These are phyloP conservation scores for Lizonia empirigonia DNA, from an alignment of 2,329 filamentous ascomycete genomes.

Conservation along the genomic window DNA sequence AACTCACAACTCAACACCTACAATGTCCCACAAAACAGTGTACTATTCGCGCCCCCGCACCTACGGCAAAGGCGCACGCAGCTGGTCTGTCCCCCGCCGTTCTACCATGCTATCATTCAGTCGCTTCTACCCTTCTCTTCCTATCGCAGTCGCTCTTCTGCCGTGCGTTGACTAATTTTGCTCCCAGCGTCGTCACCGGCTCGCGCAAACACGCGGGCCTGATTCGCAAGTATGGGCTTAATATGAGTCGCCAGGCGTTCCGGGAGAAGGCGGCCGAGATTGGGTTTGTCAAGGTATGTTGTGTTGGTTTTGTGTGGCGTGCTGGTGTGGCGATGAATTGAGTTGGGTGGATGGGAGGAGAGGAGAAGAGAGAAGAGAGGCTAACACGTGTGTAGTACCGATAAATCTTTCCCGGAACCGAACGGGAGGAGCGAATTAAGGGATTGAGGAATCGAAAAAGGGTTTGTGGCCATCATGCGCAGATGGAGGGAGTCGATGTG, in stretches of 20 bases:
- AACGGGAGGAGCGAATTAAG: too few species aligned
- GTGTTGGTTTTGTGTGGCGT: too few species aligned
- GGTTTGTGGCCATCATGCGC: too few species aligned
- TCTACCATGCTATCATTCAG: too few species aligned
- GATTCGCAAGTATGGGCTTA: slow-evolving; percentile 98
- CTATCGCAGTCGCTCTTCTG: too few species aligned
- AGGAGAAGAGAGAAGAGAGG: neutral
- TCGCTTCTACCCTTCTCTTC: slow-evolving; percentile 46
- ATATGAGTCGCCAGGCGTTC: slow-evolving; percentile 74
- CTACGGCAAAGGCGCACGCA: slow-evolving; percentile 93
- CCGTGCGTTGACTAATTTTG: too few species aligned
- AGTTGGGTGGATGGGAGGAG: neutral
- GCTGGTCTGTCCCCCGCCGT: slow-evolving; percentile 66
- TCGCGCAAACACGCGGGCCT: slow-evolving; percentile 71
- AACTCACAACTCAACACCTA: neutral
- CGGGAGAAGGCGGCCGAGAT: slow-evolving; percentile 69
- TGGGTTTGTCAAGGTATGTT: slow-evolving; percentile 66
- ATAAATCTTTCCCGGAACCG: too few species aligned
- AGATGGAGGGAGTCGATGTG: too few species aligned
- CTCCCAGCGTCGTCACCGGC: slow-evolving; percentile 33
- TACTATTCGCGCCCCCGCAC: slow-evolving; percentile 97
- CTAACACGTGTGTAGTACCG: slow-evolving; percentile 5
- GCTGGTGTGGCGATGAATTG: too few species aligned
- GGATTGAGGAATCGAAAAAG: too few species aligned
- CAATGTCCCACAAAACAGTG: slow-evolving; percentile 57